phyloP scores from a whole-genome alignment of 1,139 yeast genomes.

The Blastobotrys aristatus region DNA sequence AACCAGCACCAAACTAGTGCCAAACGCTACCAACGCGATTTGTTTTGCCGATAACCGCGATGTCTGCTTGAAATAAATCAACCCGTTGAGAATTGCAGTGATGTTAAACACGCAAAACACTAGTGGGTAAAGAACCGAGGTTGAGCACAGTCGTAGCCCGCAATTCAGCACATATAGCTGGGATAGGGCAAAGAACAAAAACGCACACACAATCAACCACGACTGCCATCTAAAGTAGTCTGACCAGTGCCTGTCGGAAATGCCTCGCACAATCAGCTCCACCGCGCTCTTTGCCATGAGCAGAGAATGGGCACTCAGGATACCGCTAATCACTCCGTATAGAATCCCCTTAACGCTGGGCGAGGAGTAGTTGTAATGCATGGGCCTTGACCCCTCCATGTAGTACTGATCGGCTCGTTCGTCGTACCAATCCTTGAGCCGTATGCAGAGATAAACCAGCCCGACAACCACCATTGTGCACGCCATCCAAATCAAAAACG shows the following conservation, averaged over 20 bases:
- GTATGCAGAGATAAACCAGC: conserved; percentile 28
- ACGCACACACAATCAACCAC: conserved; percentile 50
- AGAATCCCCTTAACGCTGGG: conserved; percentile 43
- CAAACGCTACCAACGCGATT: conserved; percentile 44
- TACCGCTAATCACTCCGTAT: conserved; percentile 70
- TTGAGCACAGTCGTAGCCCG: conserved; percentile 67
- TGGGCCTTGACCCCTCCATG: neutral
- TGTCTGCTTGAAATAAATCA: conserved; percentile 56
- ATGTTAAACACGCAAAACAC: conserved; percentile 82
- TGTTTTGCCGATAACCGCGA: conserved; percentile 38
- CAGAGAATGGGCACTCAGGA: conserved; percentile 79
- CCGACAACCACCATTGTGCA: conserved; percentile 30
- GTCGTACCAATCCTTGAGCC: conserved; percentile 6
- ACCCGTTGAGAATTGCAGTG: conserved; percentile 66
- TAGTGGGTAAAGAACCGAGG: conserved; percentile 76
- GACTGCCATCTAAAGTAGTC: conserved; percentile 37
- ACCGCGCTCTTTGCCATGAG: conserved; percentile 79
- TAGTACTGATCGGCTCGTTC: neutral
- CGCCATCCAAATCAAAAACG: conserved; percentile 47
- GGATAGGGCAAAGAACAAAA: conserved; percentile 63
- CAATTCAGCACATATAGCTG: conserved; percentile 71
- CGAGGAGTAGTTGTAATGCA: neutral
- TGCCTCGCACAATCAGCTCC: conserved; percentile 48
- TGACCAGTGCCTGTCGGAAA: conserved; percentile 29
- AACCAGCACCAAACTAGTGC: conserved; percentile 45